Evolutionary conservation across 2,329 filamentous ascomycete species (phyloP), one percentile per base, ranked within the genome.

Genomic region (Aureobasidium sp.): DNA sequence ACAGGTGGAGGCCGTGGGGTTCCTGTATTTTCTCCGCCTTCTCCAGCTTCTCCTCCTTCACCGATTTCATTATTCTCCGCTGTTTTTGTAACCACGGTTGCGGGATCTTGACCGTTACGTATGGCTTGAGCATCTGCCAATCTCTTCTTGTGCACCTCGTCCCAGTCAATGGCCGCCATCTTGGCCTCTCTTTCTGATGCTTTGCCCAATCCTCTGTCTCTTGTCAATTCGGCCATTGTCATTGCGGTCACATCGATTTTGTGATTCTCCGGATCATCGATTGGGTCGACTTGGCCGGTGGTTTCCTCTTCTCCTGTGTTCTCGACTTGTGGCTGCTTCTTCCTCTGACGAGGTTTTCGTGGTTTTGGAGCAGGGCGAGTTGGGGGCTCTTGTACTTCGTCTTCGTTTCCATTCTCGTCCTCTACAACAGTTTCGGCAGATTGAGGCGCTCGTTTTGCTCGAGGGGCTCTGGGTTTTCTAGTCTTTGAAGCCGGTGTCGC

Each of bases 151-250:
- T 61, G 69, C 56, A 78, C 72, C 57, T 78, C 71, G 39, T 74
- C 71, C 69, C 76, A 74, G 58, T 88, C 79, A 38, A 87, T 81
- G 59, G 83, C 77, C 37, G 82, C 80, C 61, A 93, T 83, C 62
- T 86, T 82, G 61, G 83, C 81, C 60, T 89, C 86, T 3, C 84
- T 79, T 62, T 83, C 84, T 53, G 88, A 90, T 56, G 85, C 83
- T 65, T 86, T 87, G 54, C 88, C 88, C 49, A 65, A 57, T 10
- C 56, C 52, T 14, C 57, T 58, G 62, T 88, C 85, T 57, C 78
- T 80, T 45, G 81, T 86, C 3, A 93, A 70, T 54, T 89, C 85
- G 38, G 77, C 79, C 82, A 93, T 88, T 51, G 81, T 87, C 22
- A 86, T 77, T 3, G 76, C 78, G 21, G 78, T 77, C 19, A 80